These are phyloP conservation scores for Penicillium diatomitis DNA, from an alignment of 495 filamentous ascomycete genomes.

Conservation along the genomic window DNA sequence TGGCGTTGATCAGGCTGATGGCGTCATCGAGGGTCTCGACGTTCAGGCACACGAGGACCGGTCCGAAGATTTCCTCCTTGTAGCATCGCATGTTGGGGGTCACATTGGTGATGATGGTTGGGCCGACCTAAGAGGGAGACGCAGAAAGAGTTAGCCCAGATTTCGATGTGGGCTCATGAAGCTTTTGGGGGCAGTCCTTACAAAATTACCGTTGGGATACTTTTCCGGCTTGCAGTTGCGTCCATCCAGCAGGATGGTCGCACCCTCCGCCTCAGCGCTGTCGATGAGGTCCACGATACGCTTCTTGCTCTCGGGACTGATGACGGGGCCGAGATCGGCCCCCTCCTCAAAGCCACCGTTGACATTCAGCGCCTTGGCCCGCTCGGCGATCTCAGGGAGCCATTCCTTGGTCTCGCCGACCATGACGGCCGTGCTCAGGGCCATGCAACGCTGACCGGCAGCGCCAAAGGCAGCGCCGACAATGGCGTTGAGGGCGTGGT, in stretches of 20 bases:
- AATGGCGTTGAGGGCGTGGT: constrained; percentile 90
- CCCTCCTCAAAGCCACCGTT: constrained; percentile 93
- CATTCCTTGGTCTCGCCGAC: constrained; percentile 92
- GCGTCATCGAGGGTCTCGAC: constrained; percentile 76
- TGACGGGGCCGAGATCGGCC: constrained; percentile 93
- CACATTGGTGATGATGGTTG: constrained; percentile 92
- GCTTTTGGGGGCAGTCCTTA: constrained; percentile 27
- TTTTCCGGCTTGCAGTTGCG: constrained; percentile 79
- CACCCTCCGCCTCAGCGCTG: constrained; percentile 84
- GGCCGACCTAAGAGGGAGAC: constrained; percentile 47
- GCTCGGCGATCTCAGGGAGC: constrained; percentile 84
- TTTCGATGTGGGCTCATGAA: not conserved
- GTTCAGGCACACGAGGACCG: constrained; percentile 54
- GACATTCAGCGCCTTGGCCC: constrained; percentile 80
- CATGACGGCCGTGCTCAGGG: constrained; percentile 85
- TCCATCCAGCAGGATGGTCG: constrained; percentile 90
- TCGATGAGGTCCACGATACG: constrained; percentile 85
- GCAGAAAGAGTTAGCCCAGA: not conserved
- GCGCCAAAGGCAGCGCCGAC: constrained; percentile 93
- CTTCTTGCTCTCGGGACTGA: constrained; percentile 83
- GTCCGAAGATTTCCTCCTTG: constrained; percentile 93
- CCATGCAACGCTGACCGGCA: constrained; percentile 97
- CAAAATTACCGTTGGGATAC: constrained; percentile 95
- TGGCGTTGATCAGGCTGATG: constrained; percentile 55
- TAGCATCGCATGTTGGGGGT: constrained; percentile 91